Base-by-base conservation (phyloP, 208 protist species). In the Tritrichomonas musculus region DNA sequence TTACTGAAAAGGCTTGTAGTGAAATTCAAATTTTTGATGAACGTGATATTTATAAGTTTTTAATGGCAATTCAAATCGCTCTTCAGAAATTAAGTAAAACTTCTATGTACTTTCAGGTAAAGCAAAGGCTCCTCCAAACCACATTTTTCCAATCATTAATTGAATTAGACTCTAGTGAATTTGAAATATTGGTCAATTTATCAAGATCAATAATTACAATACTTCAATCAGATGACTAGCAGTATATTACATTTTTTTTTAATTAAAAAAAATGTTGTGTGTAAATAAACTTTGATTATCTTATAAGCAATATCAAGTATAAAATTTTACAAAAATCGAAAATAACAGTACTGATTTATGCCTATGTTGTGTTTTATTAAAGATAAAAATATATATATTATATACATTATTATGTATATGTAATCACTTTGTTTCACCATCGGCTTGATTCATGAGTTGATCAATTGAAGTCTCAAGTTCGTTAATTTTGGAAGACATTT, bases 401-500 rank as follows among this genome's bases (percentile, higher is more conserved):
- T 57, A 60, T 50, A 57, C 36, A 60, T 64, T 92, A n/a, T n/a
- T n/a, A n/a, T n/a, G n/a, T n/a, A n/a, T n/a, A n/a, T n/a, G n/a
- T n/a, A n/a, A n/a, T 27, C 27, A 30, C n/a, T n/a, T n/a, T n/a
- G n/a, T 60, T 14, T 92, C 77, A 22, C 36, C n/a, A 22, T 60
- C 77, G 30, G 77, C 77, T 47, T 92, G 77, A n/a, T 50, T 22
- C 77, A 92, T 92, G 47, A 92, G 50, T 0, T 22, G n/a, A 39
- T 60, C 77, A 39, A 92, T 92, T 13, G 77, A 92, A 44, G 41
- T 50, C n/a, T 92, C 77, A 1, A 92, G 77, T 60, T 92, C 77
- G 44, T 92, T 60, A 11, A 92, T 50, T 47, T 60, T 92, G 11
- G 77, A 92, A 36, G 25, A n/a, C 77, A 92, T 92, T 92, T 92